Evolutionary conservation across 805 yeast species (phyloP).

Genomic region (Kluyveromyces nonfermentans): DNA sequence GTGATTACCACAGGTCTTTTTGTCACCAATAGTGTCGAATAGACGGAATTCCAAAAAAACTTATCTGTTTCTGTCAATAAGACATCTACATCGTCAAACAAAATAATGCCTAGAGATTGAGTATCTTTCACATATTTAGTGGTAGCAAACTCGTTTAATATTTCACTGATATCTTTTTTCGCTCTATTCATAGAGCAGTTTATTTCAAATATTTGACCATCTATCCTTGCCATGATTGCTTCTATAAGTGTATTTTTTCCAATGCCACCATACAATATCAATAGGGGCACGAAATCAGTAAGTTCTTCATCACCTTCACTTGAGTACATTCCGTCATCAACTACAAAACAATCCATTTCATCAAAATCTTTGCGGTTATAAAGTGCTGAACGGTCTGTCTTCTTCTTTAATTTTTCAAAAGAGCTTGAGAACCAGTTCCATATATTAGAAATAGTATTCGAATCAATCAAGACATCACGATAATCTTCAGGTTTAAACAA

Average conservation of each 20-base stretch:
- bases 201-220: conserved; percentile 73
- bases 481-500: conserved; percentile 25
- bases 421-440: conserved; percentile 28
- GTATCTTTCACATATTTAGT: conserved; percentile 62
- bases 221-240: conserved; percentile 50
- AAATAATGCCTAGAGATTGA: conserved; percentile 49
- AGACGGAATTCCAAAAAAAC: conserved; percentile 69
- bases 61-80: conserved; percentile 66
- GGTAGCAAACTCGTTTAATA: conserved; percentile 70
- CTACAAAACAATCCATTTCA: conserved; percentile 29
- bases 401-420: conserved; percentile 27
- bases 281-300: conserved; percentile 45
- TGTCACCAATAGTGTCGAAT: conserved; percentile 48
- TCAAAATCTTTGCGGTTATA: conserved; percentile 15
- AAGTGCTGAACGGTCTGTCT: conserved; percentile 29
- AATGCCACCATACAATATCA: conserved; percentile 56
- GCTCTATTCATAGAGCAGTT: conserved; percentile 68
- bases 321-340: conserved; percentile 19
- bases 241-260: conserved; percentile 74
- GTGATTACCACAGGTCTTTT: conserved; percentile 66
- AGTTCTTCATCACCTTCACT: conserved; percentile 4
- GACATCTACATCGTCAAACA: conserved; percentile 81
- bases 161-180: conserved; percentile 56
- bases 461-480: conserved; percentile 26
- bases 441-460: conserved; percentile 13